Conservation (phyloP, 495 filamentous ascomycete species). For the Trichoderma reesei region DNA sequence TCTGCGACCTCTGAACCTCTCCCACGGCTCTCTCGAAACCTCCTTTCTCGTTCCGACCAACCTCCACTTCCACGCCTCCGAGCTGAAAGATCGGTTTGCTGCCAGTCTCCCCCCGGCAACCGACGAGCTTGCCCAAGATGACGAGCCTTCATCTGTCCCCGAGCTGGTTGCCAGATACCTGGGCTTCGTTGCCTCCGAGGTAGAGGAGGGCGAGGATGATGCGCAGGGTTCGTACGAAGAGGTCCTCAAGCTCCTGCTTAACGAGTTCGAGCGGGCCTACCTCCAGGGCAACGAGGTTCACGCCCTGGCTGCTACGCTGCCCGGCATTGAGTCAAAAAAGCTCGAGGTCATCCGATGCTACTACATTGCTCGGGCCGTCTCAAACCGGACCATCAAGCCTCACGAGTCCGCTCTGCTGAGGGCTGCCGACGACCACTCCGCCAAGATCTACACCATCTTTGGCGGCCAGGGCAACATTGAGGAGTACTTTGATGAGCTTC, state of each 20-base stretch:
- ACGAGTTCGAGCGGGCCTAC: conserved; percentile 92
- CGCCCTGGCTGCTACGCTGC: conserved; percentile 70
- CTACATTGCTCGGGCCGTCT: conserved; percentile 77
- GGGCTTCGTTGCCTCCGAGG: conserved; percentile 73
- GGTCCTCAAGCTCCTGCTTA: conserved; percentile 77
- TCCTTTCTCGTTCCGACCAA: conserved; percentile 89
- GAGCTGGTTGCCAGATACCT: conserved; percentile 91
- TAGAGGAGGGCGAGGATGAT: conserved; percentile 86
- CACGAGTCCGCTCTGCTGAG: conserved; percentile 91
- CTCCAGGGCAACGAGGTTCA: conserved; percentile 94
- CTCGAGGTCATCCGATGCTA: conserved; percentile 77
- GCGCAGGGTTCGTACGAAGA: conserved; percentile 73
- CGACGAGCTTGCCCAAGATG: conserved; percentile 93
- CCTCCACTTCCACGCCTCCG: conserved; percentile 89
- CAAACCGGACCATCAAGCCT: conserved; percentile 69
- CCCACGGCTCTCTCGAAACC: conserved; percentile 89
- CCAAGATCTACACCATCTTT: conserved; percentile 81
- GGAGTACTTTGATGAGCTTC: conserved; percentile 96
- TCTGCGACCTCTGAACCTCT: conserved; percentile 76
- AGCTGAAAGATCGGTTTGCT: conserved; percentile 79
- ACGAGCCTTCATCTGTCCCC: conserved; percentile 86
- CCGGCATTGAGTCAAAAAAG: conserved; percentile 85
- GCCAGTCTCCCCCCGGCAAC: conserved; percentile 78
- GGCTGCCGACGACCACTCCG: conserved; percentile 68
- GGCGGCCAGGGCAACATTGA: conserved; percentile 99